These are phyloP conservation scores for Cantharellus anzutake DNA, from an alignment of 768 basidiomycete genomes.

Conservation along the genomic window DNA sequence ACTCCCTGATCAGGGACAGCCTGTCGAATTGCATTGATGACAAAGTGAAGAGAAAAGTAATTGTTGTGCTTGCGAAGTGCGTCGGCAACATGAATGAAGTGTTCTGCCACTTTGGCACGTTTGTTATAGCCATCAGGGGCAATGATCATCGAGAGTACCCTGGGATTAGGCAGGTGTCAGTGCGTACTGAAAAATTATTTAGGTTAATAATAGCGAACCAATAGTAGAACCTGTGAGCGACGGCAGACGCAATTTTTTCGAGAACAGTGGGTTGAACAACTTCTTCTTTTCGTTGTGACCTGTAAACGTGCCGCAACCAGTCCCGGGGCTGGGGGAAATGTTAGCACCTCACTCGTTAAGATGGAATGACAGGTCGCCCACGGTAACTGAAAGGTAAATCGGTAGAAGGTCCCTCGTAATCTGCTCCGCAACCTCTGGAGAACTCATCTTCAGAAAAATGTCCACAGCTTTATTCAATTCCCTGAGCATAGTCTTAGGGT, in stretches of 20 bases:
- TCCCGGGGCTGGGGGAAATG: slow-evolving; percentile 50
- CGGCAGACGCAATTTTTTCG: background rate
- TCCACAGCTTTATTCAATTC: slow-evolving; percentile 19
- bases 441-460: slow-evolving; percentile 30
- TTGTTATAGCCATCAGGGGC: slow-evolving; percentile 24
- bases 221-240: background rate
- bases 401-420: slow-evolving; percentile 53
- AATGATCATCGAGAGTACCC: slow-evolving; percentile 84
- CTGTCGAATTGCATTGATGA: slow-evolving; percentile 84
- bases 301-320: slow-evolving; percentile 50
- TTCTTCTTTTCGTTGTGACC: background rate
- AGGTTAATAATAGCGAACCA: background rate
- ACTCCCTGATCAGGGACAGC: slow-evolving; percentile 61
- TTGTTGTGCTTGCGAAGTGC: slow-evolving; percentile 72
- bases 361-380: slow-evolving; percentile 18
- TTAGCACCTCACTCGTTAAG: background rate
- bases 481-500: slow-evolving; percentile 41
- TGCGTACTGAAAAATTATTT: background rate
- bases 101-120: slow-evolving; percentile 49
- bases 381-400: slow-evolving; percentile 54
- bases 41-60: slow-evolving; percentile 80
- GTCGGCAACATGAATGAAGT: slow-evolving; percentile 69
- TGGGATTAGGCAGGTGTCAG: slow-evolving; percentile 15
- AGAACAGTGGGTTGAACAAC: too few relatives aligned
- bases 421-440: slow-evolving; percentile 62